Evolutionary conservation across 208 protist genomes (phyloP).

Genomic region (Trypanosoma platydactyli): DNA sequence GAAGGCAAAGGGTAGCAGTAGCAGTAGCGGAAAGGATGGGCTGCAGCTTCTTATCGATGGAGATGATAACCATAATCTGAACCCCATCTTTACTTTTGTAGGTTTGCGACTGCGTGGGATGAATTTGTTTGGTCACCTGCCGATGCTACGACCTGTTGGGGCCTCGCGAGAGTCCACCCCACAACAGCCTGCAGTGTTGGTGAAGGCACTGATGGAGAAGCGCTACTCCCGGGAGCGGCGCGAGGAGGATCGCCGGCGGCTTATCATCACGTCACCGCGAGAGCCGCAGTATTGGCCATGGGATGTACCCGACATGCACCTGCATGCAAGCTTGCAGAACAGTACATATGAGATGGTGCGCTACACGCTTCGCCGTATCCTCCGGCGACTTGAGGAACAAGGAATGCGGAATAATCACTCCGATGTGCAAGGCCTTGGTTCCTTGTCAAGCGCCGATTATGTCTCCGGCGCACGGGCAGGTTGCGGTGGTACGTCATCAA

Average conservation of each 20-base stretch:
- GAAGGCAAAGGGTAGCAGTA: too few relatives aligned
- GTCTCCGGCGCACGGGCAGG: background rate
- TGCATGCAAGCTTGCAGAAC: conserved; percentile 5
- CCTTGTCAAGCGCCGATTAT: background rate
- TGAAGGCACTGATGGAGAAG: background rate
- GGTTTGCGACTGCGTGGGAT: conserved; percentile 15
- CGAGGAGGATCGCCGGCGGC: background rate
- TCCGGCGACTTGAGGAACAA: conserved; percentile 5
- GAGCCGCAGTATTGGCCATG: conserved; percentile 23
- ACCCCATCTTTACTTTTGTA: conserved; percentile 13
- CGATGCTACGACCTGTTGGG: background rate
- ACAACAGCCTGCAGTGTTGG: background rate
- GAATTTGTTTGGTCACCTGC: conserved; percentile 7
- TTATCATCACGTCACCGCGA: conserved; percentile 9
- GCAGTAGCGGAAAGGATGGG: background rate
- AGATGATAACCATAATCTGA: conserved; percentile 4
- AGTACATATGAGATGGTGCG: conserved; percentile 24
- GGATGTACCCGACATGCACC: conserved; percentile 6
- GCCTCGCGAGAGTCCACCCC: background rate
- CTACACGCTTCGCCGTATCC: conserved; percentile 6
- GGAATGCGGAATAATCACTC: conserved; percentile 15
- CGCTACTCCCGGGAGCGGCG: background rate
- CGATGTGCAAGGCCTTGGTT: conserved; percentile 14
- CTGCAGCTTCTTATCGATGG: background rate
- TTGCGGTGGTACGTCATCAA: background rate